Percentiles rank a stretch among this genome's conserved stretches.
These are phyloP conservation scores for Suillus plorans DNA, from an alignment of 768 basidiomycete genomes.

Conservation along the genomic window DNA sequence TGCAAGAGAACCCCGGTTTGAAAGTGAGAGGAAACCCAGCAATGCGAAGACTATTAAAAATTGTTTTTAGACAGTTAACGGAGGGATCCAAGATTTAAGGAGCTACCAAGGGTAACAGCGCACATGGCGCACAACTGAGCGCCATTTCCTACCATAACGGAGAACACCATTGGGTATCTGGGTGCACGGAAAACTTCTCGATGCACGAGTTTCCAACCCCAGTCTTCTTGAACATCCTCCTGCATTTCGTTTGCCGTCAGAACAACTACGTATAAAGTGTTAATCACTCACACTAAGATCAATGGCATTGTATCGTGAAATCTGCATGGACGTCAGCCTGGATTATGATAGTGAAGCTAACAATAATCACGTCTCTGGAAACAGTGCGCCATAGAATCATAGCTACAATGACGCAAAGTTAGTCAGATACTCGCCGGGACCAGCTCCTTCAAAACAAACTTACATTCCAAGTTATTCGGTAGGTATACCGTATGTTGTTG, in stretches of 20 bases:
- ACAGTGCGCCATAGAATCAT: constrained; percentile 88
- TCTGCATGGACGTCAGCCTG: constrained; percentile 40
- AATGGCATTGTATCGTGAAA: constrained; percentile 92
- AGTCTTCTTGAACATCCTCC: constrained; percentile 98
- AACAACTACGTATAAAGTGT: not conserved
- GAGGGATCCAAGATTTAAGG: not conserved
- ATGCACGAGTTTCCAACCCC: constrained; percentile 97
- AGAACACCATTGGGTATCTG: constrained; percentile 69
- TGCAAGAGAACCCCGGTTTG: constrained; percentile 90
- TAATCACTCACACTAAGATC: constrained; percentile 72
- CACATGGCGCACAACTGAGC: constrained; percentile 86
- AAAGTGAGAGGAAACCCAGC: constrained; percentile 91
- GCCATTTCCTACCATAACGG: constrained; percentile 85
- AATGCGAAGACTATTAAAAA: constrained; percentile 74
- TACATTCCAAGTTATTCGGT: constrained; percentile 85
- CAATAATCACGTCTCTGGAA: constrained; percentile 71
- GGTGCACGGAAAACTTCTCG: constrained; percentile 95
- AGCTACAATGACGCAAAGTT: constrained; percentile 85
- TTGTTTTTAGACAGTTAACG: constrained; percentile 9
- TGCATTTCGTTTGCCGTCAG: constrained; percentile 25
- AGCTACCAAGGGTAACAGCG: constrained; percentile 75
- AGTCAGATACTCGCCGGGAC: not conserved
- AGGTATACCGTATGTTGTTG: constrained; percentile 80
- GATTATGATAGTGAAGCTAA: constrained; percentile 12
- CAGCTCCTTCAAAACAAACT: constrained; percentile 25